phyloP scores from a whole-genome alignment of 257 asterid genomes.

The Penstemon eatonii region DNA sequence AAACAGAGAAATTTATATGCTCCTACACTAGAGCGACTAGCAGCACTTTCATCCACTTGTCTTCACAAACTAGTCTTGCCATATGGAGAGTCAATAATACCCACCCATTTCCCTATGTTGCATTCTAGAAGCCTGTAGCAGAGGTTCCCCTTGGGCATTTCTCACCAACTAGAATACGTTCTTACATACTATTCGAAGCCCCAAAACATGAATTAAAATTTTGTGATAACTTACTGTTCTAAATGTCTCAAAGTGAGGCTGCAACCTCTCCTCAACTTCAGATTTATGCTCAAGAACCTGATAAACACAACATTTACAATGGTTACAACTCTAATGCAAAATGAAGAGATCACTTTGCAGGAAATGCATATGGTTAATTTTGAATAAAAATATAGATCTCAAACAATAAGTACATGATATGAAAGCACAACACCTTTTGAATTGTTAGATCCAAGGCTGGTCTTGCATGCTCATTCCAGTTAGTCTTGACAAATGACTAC shows the following conservation, averaged over 20 bases:
- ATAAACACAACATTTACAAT: conserved; percentile 8
- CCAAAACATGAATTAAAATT: background rate
- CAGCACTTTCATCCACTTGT: background rate
- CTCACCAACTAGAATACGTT: background rate
- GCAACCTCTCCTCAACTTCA: conserved; percentile 36
- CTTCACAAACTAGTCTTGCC: background rate
- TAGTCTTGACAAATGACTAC: conserved; percentile 39
- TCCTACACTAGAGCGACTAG: background rate
- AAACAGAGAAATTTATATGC: background rate
- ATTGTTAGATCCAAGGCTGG: conserved; percentile 37
- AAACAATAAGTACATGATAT: conserved; percentile 1
- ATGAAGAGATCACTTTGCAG: background rate
- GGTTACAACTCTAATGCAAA: conserved; percentile 4
- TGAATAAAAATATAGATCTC: background rate
- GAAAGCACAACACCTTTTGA: conserved; percentile 36
- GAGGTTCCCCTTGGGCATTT: background rate
- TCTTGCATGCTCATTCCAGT: conserved; percentile 44
- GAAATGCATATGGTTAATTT: background rate
- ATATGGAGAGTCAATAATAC: background rate
- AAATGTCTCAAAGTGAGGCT: conserved; percentile 35
- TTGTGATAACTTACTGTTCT: conserved; percentile 34
- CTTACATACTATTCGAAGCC: background rate
- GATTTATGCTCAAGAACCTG: conserved; percentile 43
- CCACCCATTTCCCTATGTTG: background rate
- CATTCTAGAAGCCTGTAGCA: background rate